Percentiles rank a stretch among this genome's conserved stretches.
Conservation (phyloP, 2,329 filamentous ascomycete species). For the Didymella pomorum region DNA sequence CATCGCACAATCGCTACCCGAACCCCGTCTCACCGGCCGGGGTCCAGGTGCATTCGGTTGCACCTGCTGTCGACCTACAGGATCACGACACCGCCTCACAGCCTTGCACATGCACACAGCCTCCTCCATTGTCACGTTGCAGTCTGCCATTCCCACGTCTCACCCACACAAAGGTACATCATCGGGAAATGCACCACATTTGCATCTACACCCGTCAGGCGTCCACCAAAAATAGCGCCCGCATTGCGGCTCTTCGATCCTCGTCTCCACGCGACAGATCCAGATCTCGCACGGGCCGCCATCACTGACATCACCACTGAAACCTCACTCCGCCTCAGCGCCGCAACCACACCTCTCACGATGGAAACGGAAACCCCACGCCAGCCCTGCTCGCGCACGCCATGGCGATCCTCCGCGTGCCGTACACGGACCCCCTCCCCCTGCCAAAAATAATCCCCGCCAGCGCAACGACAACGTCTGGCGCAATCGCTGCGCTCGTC, state of each 20-base stretch:
- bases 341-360: constrained; percentile 12
- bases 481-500: constrained; percentile 78
- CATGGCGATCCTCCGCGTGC: constrained; percentile 83
- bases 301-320: constrained; percentile 26
- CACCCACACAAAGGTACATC: neutral
- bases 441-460: constrained; percentile 76
- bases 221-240: constrained; percentile 25
- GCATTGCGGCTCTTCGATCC: constrained; percentile 16
- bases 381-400: constrained; percentile 15
- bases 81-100: constrained; percentile 23
- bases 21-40: constrained; percentile 8
- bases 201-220: constrained; percentile 1
- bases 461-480: constrained; percentile 72
- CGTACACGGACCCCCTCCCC: constrained; percentile 85
- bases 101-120: constrained; percentile 26
- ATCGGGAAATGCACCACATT: constrained; percentile 2
- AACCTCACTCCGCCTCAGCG: constrained; percentile 16
- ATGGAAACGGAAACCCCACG: constrained; percentile 11
- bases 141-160: constrained; percentile 4
- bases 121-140: constrained; percentile 6
- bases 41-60: constrained; percentile 7
- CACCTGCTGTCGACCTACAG: constrained; percentile 1
- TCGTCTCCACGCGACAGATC: constrained; percentile 8
- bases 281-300: constrained; percentile 17
- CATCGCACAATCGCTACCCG: constrained; percentile 3